Evolutionary conservation across 129 eudicot genomes (phyloP).

Genomic region (Kitagawia praeruptora): DNA sequence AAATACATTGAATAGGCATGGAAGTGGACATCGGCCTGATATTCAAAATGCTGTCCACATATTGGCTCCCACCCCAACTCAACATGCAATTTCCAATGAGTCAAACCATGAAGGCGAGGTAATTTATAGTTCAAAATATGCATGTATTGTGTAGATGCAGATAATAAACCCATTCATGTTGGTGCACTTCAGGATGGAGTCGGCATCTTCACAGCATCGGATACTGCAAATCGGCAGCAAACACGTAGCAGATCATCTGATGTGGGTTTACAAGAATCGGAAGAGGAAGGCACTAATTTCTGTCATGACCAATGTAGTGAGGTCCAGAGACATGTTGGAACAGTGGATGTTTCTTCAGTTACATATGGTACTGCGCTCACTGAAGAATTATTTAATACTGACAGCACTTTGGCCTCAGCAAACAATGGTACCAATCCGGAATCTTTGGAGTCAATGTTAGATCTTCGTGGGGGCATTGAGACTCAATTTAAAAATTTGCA

Average conservation of each 20-base stretch:
- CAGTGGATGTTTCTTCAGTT: no score
- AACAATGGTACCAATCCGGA: no score
- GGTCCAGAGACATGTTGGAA: not conserved
- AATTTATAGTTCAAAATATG: slow-evolving; percentile 10
- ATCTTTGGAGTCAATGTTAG: no score
- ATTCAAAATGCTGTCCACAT: slow-evolving; percentile 33
- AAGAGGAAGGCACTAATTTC: not conserved
- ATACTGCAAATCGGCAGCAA: no score
- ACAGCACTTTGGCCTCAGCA: no score
- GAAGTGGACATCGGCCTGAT: slow-evolving; percentile 58
- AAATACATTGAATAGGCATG: slow-evolving; percentile 60
- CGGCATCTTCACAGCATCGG: no score
- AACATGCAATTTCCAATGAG: no score
- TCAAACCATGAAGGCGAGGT: slow-evolving; percentile 14
- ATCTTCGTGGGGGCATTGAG: not conserved
- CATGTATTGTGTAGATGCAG: not conserved
- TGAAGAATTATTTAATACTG: no score
- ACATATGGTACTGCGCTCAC: not conserved
- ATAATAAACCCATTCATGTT: slow-evolving; percentile 7
- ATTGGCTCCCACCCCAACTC: not conserved
- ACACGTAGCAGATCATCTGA: slow-evolving; percentile 13
- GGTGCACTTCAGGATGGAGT: slow-evolving; percentile 15
- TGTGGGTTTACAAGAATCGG: not conserved
- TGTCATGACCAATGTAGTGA: slow-evolving; percentile 5
- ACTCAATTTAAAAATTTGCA: no score